These are phyloP conservation scores for Penicillium paneum DNA, from an alignment of 2,329 filamentous ascomycete species.

Conservation along the genomic window DNA sequence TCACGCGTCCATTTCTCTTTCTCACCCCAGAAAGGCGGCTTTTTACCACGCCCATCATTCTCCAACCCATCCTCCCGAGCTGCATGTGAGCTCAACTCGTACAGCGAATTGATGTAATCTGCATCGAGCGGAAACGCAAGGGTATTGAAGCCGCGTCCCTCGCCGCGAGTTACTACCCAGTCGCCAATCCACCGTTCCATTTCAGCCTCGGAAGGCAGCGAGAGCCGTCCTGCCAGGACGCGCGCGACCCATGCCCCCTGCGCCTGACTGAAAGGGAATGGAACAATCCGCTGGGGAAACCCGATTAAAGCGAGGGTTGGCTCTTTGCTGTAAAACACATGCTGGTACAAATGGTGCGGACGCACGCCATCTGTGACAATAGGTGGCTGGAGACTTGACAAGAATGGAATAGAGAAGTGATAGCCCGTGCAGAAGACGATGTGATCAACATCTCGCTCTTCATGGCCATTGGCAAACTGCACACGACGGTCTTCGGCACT, in stretches of 20 bases:
- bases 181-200: constrained; percentile 9
- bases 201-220: constrained; percentile 1
- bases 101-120: constrained; percentile 12
- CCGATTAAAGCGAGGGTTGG: constrained; percentile 9
- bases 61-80: constrained; percentile 25
- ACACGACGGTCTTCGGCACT: background rate
- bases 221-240: constrained; percentile 3
- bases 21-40: constrained; percentile 41
- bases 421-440: constrained; percentile 12
- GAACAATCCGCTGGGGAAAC: constrained; percentile 11
- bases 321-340: constrained; percentile 8
- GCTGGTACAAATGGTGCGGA: constrained; percentile 8
- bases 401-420: constrained; percentile 9
- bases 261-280: constrained; percentile 10
- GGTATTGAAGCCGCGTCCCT: constrained; percentile 8
- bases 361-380: constrained; percentile 10
- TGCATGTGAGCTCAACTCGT: constrained; percentile 1
- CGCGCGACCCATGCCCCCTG: constrained; percentile 14
- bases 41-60: constrained; percentile 40
- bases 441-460: constrained; percentile 5
- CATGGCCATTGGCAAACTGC: background rate
- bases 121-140: constrained; percentile 13
- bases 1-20: constrained; percentile 37
- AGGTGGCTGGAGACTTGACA: constrained; percentile 3
- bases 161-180: constrained; percentile 1